phyloP scores from a whole-genome alignment of 192 early-diverging fungal genomes.

The Coemansia sp. region DNA sequence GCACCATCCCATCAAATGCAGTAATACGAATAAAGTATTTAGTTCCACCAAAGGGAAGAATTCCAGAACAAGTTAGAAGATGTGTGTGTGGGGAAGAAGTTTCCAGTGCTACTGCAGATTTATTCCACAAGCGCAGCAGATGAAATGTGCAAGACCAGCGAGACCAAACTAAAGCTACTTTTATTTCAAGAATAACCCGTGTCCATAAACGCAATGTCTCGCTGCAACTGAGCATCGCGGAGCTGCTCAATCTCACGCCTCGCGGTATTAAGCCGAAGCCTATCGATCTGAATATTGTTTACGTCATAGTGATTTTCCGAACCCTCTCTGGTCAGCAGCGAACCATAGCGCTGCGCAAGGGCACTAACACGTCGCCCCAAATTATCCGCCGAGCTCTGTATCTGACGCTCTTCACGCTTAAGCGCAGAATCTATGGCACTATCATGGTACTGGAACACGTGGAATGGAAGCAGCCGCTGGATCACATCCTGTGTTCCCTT shows the following conservation, averaged over 20 bases:
- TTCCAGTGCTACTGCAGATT: not conserved
- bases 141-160: not conserved
- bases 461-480: slow-evolving; percentile 68
- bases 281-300: slow-evolving; percentile 33
- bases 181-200: slow-evolving; percentile 5
- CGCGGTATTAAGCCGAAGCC: slow-evolving; percentile 8
- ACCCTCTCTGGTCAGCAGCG: slow-evolving; percentile 24
- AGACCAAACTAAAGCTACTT: not conserved
- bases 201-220: slow-evolving; percentile 31
- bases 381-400: not conserved
- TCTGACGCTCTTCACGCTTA: slow-evolving; percentile 11
- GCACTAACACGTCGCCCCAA: slow-evolving; percentile 9
- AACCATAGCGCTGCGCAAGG: slow-evolving; percentile 17
- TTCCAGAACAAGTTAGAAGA: not conserved
- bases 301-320: slow-evolving; percentile 17
- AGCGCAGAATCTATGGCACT: slow-evolving; percentile 18
- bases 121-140: not conserved
- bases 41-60: not conserved
- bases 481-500: slow-evolving; percentile 59
- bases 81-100: not conserved
- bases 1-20: not conserved
- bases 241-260: slow-evolving; percentile 20
- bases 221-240: slow-evolving; percentile 29
- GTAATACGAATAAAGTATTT: not conserved
- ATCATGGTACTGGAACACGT: slow-evolving; percentile 70